Conservation (phyloP, 257 asterid species). For the Solanum etuberosum region DNA sequence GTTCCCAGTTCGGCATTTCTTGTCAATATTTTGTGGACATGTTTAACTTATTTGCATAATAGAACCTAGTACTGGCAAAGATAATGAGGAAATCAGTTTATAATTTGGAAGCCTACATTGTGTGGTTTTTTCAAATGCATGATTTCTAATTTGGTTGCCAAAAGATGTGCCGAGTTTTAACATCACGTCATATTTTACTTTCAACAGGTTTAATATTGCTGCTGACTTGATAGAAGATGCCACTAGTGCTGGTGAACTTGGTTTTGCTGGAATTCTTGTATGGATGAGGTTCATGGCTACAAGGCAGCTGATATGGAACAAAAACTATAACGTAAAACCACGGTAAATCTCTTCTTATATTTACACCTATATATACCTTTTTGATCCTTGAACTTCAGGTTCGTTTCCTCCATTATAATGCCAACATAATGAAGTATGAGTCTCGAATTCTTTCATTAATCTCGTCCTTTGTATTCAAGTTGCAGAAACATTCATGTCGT, state of each 20-base stretch:
- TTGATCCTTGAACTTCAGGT: neutral
- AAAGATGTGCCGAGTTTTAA: slow-evolving; percentile 2
- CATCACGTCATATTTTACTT: slow-evolving; percentile 7
- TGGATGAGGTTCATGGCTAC: slow-evolving; percentile 99
- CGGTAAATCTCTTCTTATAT: slow-evolving; percentile 41
- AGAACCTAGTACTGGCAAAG: neutral
- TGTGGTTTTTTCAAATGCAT: neutral
- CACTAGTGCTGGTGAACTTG: slow-evolving; percentile 63
- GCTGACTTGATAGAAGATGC: slow-evolving; percentile 89
- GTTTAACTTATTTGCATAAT: neutral
- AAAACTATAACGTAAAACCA: slow-evolving; percentile 97
- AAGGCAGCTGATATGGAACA: slow-evolving; percentile 95
- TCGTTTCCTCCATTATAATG: neutral
- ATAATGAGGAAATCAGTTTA: neutral
- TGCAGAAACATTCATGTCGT: neutral
- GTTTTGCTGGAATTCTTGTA: slow-evolving; percentile 88
- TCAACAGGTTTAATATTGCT: slow-evolving; percentile 81
- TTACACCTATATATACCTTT: neutral
- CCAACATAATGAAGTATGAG: neutral
- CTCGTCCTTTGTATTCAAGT: neutral
- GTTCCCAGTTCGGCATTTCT: neutral
- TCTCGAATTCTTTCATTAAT: neutral
- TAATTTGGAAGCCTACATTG: neutral
- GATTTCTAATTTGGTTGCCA: neutral
- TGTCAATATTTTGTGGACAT: neutral